These are phyloP conservation scores for Microstegium vimineum DNA, from an alignment of 176 grass and related monocot genomes.

Conservation along the genomic window DNA sequence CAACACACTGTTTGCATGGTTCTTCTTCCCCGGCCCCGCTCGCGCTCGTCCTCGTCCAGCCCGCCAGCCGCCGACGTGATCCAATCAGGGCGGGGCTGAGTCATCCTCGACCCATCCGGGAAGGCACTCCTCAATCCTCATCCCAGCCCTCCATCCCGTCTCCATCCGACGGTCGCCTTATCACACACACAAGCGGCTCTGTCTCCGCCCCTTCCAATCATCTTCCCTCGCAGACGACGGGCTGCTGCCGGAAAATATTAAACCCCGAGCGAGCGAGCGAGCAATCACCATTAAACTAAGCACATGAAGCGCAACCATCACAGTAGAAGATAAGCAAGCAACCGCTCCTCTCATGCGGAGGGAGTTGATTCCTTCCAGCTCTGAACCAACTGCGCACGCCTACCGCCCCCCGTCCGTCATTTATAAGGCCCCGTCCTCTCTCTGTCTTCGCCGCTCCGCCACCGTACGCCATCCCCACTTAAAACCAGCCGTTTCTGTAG, in stretches of 20 bases:
- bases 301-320: constrained; percentile 28
- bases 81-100: constrained; percentile 13
- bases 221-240: background rate
- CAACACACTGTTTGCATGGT: constrained; percentile 14
- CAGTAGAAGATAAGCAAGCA: background rate
- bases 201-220: background rate
- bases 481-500: background rate
- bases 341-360: background rate
- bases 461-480: background rate
- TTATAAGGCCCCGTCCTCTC: constrained; percentile 18
- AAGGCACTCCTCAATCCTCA: background rate
- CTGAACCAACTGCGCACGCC: constrained; percentile 34
- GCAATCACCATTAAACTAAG: constrained; percentile 32
- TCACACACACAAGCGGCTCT: background rate
- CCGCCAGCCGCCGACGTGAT: constrained; percentile 7
- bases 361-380: constrained; percentile 29
- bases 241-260: background rate
- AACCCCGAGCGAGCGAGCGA: background rate
- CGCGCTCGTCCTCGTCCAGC: background rate
- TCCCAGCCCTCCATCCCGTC: background rate
- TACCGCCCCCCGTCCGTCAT: background rate
- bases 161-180: constrained; percentile 4
- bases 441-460: background rate
- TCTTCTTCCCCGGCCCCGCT: background rate
- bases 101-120: background rate